Base-by-base conservation (phyloP, 192 early-diverging fungal genomes). In the Coemansia sp. region DNA sequence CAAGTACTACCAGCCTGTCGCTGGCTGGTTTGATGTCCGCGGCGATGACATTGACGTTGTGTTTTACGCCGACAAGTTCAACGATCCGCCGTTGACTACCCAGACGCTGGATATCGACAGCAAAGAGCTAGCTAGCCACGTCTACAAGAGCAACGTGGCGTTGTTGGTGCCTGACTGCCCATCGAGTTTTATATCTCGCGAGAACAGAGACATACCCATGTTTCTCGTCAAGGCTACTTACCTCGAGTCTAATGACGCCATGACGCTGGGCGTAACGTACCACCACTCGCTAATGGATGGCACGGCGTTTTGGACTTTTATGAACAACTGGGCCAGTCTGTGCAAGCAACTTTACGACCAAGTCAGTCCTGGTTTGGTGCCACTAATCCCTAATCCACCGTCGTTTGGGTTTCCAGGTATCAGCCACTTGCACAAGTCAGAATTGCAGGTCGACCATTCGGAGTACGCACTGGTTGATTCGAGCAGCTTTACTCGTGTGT, bases 241-340 rank as follows among this genome's bases (percentile, higher is more conserved):
- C 31, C 63, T 78, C 9, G 44, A 62, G 24, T 62, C 64, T 4
- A 69, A 66, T 34, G 62, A 70, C 10, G 81, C 68, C 0, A 66
- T 76, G 20, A 73, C 72, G 0, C 40, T 83, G 5, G 81, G 81
- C 12, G 68, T 83, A 24, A 72, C 24, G 41, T 83, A 83, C 68
- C 81, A 83, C 62, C 81, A 83, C 52, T 73, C 76, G 33, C 68
- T 83, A 53, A 75, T 83, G 73, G 81, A 83, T 53, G 81, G 81
- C 7, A 68, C 76, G 9, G 64, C 81, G 11, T 79, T 83, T 39
- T 83, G 81, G 81, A 62, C 43, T 18, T 83, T 83, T 40, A 73
- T 83, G 73, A 66, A 67, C 62, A 83, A 83, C 68, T 83, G 81
- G 81, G 73, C 81, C 0, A 52, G 62, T 20, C 22, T 83, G 20